Conservation (phyloP, 345 rosid genomes). For the Adansonia digitata region DNA sequence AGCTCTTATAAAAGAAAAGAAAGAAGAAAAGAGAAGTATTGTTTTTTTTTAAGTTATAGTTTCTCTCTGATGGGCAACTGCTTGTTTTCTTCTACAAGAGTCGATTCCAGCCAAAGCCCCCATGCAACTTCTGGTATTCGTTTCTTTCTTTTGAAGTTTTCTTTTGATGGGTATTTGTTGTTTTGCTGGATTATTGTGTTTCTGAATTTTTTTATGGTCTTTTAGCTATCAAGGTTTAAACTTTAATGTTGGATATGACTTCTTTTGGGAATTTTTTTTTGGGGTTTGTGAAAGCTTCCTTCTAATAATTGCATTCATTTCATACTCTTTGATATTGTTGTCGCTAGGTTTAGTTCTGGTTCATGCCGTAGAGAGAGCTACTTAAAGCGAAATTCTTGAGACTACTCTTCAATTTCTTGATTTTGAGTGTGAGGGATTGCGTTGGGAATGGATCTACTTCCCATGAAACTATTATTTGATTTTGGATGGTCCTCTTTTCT, state of each 20-base stretch:
- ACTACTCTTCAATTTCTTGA: neutral
- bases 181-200: neutral
- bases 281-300: neutral
- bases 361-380: neutral
- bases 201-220: neutral
- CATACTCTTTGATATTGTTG: neutral
- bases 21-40: neutral
- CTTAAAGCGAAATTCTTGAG: neutral
- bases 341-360: neutral
- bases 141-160: neutral
- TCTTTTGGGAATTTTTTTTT: neutral
- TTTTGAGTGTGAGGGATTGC: neutral
- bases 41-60: neutral
- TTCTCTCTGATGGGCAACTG: slow-evolving; percentile 64
- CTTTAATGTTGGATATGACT: neutral
- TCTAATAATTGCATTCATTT: neutral
- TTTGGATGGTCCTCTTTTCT: neutral
- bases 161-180: neutral
- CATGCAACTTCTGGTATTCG: slow-evolving; percentile 54
- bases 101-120: slow-evolving; percentile 45
- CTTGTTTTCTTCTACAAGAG: slow-evolving; percentile 60
- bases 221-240: neutral
- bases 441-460: neutral
- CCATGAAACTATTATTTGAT: neutral
- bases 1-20: neutral